Conservation (phyloP, 176 grass and related monocot species). For the Zea luxurians region DNA sequence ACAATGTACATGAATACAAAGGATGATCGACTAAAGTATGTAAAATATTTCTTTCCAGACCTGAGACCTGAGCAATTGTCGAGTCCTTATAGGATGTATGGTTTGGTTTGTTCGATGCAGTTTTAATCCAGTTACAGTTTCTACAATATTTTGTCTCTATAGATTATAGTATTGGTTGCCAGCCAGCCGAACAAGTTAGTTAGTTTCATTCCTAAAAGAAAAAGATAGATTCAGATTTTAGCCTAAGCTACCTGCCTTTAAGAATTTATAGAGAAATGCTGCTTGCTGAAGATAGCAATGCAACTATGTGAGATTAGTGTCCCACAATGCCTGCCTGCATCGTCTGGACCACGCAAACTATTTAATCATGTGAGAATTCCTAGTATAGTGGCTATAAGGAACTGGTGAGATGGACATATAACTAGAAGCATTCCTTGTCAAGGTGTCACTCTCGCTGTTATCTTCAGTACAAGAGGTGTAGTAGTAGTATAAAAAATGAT, state of each 20-base stretch:
- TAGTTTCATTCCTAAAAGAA: background rate
- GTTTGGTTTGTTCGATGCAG: background rate
- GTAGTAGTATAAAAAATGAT: slow-evolving; percentile 14
- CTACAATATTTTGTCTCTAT: too few relatives aligned
- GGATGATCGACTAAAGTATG: background rate
- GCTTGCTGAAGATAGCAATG: slow-evolving; percentile 4
- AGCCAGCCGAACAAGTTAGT: background rate
- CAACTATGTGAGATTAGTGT: background rate
- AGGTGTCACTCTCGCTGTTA: background rate
- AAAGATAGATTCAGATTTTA: background rate
- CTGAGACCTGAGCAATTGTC: background rate
- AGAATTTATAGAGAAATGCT: background rate
- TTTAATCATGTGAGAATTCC: slow-evolving; percentile 20
- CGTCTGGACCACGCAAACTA: background rate
- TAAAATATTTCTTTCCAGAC: background rate
- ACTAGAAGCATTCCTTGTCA: slow-evolving; percentile 19
- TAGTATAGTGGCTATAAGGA: slow-evolving; percentile 3
- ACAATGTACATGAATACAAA: slow-evolving; percentile 10
- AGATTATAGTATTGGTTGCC: too few relatives aligned
- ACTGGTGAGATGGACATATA: slow-evolving; percentile 32
- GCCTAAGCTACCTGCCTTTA: background rate
- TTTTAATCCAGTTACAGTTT: too few relatives aligned
- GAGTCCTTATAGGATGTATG: background rate
- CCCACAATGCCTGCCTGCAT: background rate
- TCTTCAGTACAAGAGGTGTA: background rate